Conservation (phyloP, 345 rosid species). For the Eucalyptus regnans region DNA sequence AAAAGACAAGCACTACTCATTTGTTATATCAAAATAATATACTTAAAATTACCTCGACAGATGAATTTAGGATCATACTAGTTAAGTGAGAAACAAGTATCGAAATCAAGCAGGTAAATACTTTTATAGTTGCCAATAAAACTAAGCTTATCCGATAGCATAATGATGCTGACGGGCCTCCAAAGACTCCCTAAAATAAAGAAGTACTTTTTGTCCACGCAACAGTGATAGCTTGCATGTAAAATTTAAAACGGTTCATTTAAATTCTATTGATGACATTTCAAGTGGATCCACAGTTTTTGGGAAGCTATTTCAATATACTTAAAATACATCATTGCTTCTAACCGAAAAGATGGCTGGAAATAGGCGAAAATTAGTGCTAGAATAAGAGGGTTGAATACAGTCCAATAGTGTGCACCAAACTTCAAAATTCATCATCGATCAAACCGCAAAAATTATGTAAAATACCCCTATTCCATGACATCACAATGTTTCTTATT, state of each 20-base stretch:
- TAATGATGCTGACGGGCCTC: background rate
- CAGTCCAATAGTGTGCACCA: background rate
- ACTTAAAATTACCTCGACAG: background rate
- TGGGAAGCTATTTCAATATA: background rate
- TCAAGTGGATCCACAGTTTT: background rate
- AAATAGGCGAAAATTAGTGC: no score
- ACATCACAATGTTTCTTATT: background rate
- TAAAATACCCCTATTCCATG: background rate
- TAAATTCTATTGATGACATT: background rate
- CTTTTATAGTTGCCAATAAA: background rate
- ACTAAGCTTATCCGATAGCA: background rate
- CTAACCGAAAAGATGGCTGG: background rate
- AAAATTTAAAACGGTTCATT: background rate
- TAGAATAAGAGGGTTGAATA: background rate
- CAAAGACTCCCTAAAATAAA: background rate
- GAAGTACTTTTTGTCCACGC: background rate
- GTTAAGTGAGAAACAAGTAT: background rate
- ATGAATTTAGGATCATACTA: background rate
- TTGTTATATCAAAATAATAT: background rate
- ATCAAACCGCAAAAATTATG: background rate
- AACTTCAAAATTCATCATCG: background rate
- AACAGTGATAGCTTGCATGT: background rate
- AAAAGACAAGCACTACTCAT: background rate
- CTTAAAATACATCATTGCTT: background rate
- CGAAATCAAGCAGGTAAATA: background rate